Base-by-base conservation (phyloP, 345 rosid genomes). In the Lumnitzera racemosa region DNA sequence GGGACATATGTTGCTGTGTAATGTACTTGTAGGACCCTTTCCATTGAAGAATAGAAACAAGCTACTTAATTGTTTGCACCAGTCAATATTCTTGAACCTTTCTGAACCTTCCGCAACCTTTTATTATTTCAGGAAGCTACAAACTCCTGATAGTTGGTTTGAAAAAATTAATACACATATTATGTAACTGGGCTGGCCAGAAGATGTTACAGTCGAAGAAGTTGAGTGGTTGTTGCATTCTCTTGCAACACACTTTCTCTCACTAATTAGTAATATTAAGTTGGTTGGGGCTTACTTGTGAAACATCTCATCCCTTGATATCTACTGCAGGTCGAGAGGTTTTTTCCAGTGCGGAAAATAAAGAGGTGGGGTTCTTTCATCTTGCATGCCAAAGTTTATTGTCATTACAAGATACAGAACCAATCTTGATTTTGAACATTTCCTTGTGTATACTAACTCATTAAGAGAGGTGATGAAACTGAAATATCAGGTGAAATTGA, bases 121-220 rank as follows among this genome's bases (percentile, higher is more conserved):
- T 15, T 51, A 46, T 60, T 60, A 64, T 76, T 72, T 66, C 81
- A 90, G 97, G 97, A 92, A 85, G 73, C 98, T 87, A 89, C 68
- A 82, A 87, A 76, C 96, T 62, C 97, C 97, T 2, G 99, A 95
- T 67, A 72, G 87, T 63, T 95, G 99, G 99, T 95, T 95, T 75
- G 95, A 95, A 68, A 95, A 95, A 84, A 84, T 95, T 46, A 95
- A 95, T 74, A 88, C 97, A 1, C 90, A 95, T 83, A 84, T 95
- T 90, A 95, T 65, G 87, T 90, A 25, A 88, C 80, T 72, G 99
- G 99, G 63, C 78, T 95, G 81, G n/a, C 99, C 99, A 51, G 84
- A 76, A 51, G 97, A 95, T 81, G 94, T 82, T 61, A 83, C 92
- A 23, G 50, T 72, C 12, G 97, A 88, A 70, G 97, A 95, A 78